Evolutionary conservation across 192 early-diverging fungal species (phyloP), one percentile per base, ranked within the genome.

Genomic region (Rhizoclosmatium globosum): DNA sequence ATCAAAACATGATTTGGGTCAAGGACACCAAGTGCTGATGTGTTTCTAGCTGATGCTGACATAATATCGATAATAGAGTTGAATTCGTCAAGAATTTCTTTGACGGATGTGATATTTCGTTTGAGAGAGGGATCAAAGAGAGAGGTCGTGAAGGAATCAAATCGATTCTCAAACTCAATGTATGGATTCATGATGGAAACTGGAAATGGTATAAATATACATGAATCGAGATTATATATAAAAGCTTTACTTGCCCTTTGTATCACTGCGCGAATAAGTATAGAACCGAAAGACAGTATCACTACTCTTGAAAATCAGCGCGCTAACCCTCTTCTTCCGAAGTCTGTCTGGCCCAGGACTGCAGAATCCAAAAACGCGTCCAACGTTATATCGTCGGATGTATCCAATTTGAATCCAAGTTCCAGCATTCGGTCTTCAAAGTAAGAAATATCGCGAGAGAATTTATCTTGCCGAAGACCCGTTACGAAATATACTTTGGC

Each of bases 401-500:
- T n/a, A n/a, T 39, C 72, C 13, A 45, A 7, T 41, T 46, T 59
- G 61, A 74, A 74, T 43, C 72, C 72, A 60, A 64, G 62, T 43
- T 42, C n/a, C n/a, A 6, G 3, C 72, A 74, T 74, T 47, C n/a
- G 60, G 23, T 74, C 21, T 38, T 74, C 72, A 64, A 74, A 74
- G 7, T 9, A 41, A 9, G 23, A 17, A 62, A 62, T 38, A 38
- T 74, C 56, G 7, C 38, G 15, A n/a, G 39, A 41, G 38, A 74
- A 74, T 43, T 44, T 17, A 9, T 47, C 59, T 4, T 31, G 23
- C 2, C 72, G 56, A 11, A 74, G 44, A 19, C 58, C 72, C n/a
- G 72, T 62, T 21, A 74, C 72, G 17, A 74, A 47, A 44, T 74
- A 64, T 11, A 74, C 44, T 21, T 56, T 17, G 17, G 72, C 72